Evolutionary conservation across 2,329 filamentous ascomycete species (phyloP).

Genomic region (Verticillium dahliae): DNA sequence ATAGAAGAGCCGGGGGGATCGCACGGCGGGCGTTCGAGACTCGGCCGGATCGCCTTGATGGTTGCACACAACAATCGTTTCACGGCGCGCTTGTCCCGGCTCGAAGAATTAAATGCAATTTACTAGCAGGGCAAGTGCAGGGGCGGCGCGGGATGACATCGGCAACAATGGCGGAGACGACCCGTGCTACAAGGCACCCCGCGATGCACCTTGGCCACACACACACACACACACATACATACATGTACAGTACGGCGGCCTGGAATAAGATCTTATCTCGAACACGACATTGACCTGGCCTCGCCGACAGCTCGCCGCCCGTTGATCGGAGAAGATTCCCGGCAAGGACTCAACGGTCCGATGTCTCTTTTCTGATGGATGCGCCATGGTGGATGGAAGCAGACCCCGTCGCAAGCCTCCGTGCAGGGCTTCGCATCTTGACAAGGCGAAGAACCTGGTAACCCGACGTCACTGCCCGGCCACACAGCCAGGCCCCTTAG

Average conservation of each 20-base stretch:
- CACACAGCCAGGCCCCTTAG: background rate
- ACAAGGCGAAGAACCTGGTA: background rate
- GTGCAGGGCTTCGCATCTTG: background rate
- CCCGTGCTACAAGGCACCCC: background rate
- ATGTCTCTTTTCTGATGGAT: background rate
- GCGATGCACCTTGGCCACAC: background rate
- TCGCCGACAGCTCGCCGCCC: background rate
- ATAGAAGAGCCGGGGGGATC: background rate
- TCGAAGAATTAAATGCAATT: background rate
- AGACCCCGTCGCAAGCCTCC: background rate
- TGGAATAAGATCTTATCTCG: background rate
- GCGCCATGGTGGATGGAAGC: background rate
- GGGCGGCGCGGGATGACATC: background rate
- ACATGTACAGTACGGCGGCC: background rate
- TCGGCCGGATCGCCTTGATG: background rate
- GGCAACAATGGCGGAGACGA: background rate
- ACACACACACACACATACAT: background rate
- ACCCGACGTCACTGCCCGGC: background rate
- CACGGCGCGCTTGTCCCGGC: background rate
- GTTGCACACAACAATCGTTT: background rate
- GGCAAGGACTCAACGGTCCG: background rate
- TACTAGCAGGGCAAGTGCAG: background rate
- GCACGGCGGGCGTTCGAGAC: background rate
- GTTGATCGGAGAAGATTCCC: background rate
- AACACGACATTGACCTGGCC: background rate